Percentiles rank a stretch among this genome's conserved stretches.
These are phyloP conservation scores for Cicer pinnatifidum DNA, from an alignment of 306 rosid genomes.

Conservation along the genomic window DNA sequence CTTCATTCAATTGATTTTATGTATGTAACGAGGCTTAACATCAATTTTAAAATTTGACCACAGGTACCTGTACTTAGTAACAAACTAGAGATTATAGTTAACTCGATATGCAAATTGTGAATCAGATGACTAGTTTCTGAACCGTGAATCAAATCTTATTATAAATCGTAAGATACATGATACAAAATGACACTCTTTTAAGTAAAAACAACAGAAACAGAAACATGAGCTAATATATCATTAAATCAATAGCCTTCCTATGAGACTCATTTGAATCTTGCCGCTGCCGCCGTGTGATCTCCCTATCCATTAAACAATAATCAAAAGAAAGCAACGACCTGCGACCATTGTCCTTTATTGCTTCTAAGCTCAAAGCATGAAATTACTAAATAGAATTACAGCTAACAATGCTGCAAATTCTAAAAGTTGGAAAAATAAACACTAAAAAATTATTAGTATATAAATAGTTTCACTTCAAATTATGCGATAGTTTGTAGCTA, in stretches of 20 bases:
- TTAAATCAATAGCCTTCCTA: conserved; percentile 39
- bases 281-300: conserved; percentile 16
- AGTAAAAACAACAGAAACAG: background rate
- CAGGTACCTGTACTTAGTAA: conserved; percentile 34
- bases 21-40: too few relatives aligned
- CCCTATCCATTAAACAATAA: conserved; percentile 19
- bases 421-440: conserved; percentile 31
- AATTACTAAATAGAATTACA: conserved; percentile 40
- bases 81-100: background rate
- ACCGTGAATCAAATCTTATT: background rate
- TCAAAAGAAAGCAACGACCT: conserved; percentile 39
- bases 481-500: conserved; percentile 15
- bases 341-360: conserved; percentile 44
- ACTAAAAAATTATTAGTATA: conserved; percentile 24
- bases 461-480: conserved; percentile 34
- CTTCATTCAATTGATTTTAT: background rate
- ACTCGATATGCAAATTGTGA: background rate
- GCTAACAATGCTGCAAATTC: conserved; percentile 51
- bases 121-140: background rate
- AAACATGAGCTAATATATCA: conserved; percentile 16
- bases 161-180: background rate
- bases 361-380: conserved; percentile 47
- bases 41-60: conserved; percentile 37
- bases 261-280: conserved; percentile 21
- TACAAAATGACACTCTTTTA: conserved; percentile 13